Base-by-base conservation (phyloP, 2,329 filamentous ascomycete species). In the Xylariomycetidae sp. region DNA sequence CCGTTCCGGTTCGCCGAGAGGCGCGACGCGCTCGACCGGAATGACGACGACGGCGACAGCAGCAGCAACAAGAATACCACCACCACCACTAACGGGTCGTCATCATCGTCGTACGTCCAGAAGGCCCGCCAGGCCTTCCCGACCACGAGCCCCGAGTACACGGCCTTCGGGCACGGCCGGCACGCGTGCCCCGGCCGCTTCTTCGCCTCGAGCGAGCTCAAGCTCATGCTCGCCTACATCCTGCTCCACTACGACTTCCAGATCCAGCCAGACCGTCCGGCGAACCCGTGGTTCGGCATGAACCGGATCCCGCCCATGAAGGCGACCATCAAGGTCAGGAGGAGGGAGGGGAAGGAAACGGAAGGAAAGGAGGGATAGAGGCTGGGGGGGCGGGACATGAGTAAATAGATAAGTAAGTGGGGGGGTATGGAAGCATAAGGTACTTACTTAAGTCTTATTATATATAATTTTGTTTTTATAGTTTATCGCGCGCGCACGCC, bases 141-240 rank as follows among this genome's bases (percentile, higher is more conserved):
- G 5, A 57, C 56, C 2, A 57, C 56, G 5, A 51, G 44, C n/a
- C 40, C 49, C 6, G 57, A 61, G 16, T 54, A 49, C 17, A 26
- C 50, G 12, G 46, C 42, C 6, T 67, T 64, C 37, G 63, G 63
- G 2, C 53, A 63, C 39, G 63, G 63, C 1, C 41, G 45, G 5
- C 58, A 63, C 35, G 57, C 61, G 1, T 66, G 62, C 28, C 62
- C 62, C 1, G 62, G 62, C 0, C 40, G 62, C 2, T 64, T 62
- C 44, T 64, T 64, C 47, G 60, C 59, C 3, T 44, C 50, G 5
- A 55, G 51, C 27, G 52, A 59, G 48, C 50, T 64, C 13, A 63
- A 65, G 51, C 36, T 53, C 3, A 40, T 53, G 43, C 40, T 55
- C 13, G 50, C 48, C n/a, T 47, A 51, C 25, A 31, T 52, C 16